Evolutionary conservation across 495 filamentous ascomycete genomes (phyloP), one percentile per base, ranked within the genome.

Genomic region (Aspergillus funiculosus): DNA sequence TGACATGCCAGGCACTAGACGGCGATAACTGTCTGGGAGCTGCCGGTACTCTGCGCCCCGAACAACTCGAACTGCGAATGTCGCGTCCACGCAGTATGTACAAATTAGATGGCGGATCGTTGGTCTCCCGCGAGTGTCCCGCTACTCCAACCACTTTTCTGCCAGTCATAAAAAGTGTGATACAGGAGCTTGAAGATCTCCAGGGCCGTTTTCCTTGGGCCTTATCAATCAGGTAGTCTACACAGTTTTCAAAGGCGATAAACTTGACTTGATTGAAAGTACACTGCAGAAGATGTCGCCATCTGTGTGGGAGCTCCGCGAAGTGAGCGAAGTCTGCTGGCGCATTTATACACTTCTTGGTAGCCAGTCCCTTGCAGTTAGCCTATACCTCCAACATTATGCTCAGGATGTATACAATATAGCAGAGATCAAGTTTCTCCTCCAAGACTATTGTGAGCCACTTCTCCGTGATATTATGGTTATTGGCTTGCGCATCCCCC

Each of bases 161-260:
- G 22, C 20, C 43, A 37, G 37, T 37, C 17, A 26, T 46, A 13
- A 19, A 25, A 1, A 18, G 42, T 9, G 35, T 45, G 7, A 21
- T 46, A 13, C 20, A 46, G 14, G 43, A 51, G 36, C 18, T 51
- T 29, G 40, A 50, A 11, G 27, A 39, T 19, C 39, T 50, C 39
- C 15, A 1, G 48, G 39, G 9, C 40, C 44, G 9, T 50, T 50
- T 21, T 43, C 48, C 25, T 17, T 50, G 3, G 48, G 39, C 4
- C 34, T 44, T 1, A 32, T 43, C 19, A 50, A 38, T 34, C 30
- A 28, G n/a, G 48, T 32, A 11, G 32, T 40, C 5, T 50, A 50
- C 40, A 15, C 25, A 9, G 48, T 34, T 4, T 44, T 50, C 18
- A 50, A 50, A 15, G 18, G 24, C 2, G 22, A 50, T n/a, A 40